Evolutionary conservation across 257 asterid species (phyloP).

Genomic region (Leonotis leonurus): DNA sequence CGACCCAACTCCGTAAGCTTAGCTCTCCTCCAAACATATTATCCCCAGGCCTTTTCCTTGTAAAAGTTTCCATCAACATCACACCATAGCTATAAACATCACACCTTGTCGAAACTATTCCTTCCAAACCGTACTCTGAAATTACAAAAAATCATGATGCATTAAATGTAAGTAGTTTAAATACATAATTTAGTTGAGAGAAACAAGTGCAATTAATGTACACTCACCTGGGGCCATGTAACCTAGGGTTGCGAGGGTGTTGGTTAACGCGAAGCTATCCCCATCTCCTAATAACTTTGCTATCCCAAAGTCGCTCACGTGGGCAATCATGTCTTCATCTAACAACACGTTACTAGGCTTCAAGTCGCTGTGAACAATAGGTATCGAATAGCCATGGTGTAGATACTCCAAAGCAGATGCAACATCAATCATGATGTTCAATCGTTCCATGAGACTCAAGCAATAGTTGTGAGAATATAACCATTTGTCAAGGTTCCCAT

Average conservation of each 20-base stretch:
- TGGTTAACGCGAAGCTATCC: background rate
- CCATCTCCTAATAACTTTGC: background rate
- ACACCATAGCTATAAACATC: background rate
- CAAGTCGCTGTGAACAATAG: background rate
- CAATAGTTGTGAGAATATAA: background rate
- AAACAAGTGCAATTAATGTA: background rate
- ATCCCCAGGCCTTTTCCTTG: background rate
- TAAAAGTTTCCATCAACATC: background rate
- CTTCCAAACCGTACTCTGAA: background rate
- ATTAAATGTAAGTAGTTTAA: background rate
- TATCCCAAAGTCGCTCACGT: background rate
- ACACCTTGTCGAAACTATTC: background rate
- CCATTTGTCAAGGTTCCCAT: constrained; percentile 22
- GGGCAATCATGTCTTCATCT: background rate
- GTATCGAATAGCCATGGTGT: background rate
- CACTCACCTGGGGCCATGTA: background rate
- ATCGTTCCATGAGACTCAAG: background rate
- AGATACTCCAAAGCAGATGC: background rate
- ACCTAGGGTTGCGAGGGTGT: background rate
- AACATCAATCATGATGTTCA: background rate
- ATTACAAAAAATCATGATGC: background rate
- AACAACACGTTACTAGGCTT: background rate
- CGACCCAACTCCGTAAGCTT: background rate
- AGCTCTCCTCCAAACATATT: background rate
- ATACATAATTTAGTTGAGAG: background rate